phyloP scores from a whole-genome alignment of 768 basidiomycete genomes.

The Mycena kentingensis region DNA sequence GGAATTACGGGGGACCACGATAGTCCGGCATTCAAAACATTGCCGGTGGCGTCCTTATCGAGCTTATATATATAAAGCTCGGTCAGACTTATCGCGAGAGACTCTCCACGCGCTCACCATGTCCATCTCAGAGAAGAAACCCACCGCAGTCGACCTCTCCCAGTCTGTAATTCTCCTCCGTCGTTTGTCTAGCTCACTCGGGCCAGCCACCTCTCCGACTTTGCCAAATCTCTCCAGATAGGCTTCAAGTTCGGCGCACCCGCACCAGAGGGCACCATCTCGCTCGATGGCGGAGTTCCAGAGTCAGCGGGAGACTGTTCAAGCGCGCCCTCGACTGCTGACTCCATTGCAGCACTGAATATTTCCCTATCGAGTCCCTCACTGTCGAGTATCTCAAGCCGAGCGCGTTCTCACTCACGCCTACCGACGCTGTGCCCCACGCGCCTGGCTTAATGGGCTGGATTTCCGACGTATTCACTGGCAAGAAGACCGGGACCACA shows the following conservation, averaged over 20 bases:
- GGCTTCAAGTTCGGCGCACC: background rate
- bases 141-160: conserved; percentile 19
- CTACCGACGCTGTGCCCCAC: conserved; percentile 18
- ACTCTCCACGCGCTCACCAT: background rate
- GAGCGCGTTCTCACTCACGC: conserved; percentile 11
- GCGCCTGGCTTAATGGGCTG: conserved; percentile 18
- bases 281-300: conserved; percentile 22
- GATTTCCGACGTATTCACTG: conserved; percentile 20
- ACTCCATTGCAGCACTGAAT: conserved; percentile 13
- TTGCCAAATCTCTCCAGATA: conserved; percentile 7
- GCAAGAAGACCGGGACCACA: conserved; percentile 18
- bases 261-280: background rate
- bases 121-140: conserved; percentile 17
- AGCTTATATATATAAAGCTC: too few species aligned
- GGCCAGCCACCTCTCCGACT: conserved; percentile 21
- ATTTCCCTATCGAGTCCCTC: conserved; percentile 23
- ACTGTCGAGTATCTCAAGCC: conserved; percentile 19
- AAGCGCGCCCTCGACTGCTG: background rate
- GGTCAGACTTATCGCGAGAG: too few species aligned
- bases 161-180: conserved; percentile 6
- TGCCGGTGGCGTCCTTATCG: too few species aligned
- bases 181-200: background rate
- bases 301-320: conserved; percentile 8
- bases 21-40: too few species aligned
- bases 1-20: too few species aligned